Evolutionary conservation across 2,329 filamentous ascomycete genomes (phyloP).

Genomic region (Claviceps spartinae): DNA sequence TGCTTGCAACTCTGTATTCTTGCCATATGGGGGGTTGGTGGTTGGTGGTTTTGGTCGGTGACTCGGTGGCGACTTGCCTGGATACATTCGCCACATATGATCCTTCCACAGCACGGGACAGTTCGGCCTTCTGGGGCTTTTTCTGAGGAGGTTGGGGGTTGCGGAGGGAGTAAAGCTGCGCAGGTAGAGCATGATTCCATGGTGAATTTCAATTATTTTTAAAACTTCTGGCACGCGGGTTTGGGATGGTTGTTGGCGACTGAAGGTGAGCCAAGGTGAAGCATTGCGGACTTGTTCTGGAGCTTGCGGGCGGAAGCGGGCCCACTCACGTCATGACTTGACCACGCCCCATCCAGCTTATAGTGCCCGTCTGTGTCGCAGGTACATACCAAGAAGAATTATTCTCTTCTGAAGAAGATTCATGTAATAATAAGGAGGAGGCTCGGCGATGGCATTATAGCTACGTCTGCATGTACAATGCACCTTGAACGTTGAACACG

Average conservation of each 20-base stretch:
- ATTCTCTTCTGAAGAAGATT: background rate
- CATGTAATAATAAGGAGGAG: no score
- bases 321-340: slow-evolving; percentile 6
- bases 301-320: background rate
- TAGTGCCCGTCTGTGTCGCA: background rate
- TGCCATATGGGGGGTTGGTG: background rate
- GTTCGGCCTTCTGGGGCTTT: slow-evolving; percentile 48
- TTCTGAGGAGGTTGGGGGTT: slow-evolving; percentile 40
- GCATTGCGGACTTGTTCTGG: no score
- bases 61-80: slow-evolving; percentile 29
- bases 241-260: background rate
- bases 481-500: no score
- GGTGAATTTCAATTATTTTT: background rate
- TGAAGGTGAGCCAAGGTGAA: no score
- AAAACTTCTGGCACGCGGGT: no score
- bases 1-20: background rate
- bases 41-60: background rate
- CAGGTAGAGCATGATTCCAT: slow-evolving; percentile 55
- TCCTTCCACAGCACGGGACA: slow-evolving; percentile 54
- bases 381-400: background rate
- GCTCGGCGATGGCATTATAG: no score
- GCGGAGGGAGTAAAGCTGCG: slow-evolving; percentile 43
- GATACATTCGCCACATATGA: slow-evolving; percentile 60
- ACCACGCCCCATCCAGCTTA: background rate
- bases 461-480: no score